phyloP scores from a whole-genome alignment of 139 green algal genomes.

The Chlamydomonas sp. region DNA sequence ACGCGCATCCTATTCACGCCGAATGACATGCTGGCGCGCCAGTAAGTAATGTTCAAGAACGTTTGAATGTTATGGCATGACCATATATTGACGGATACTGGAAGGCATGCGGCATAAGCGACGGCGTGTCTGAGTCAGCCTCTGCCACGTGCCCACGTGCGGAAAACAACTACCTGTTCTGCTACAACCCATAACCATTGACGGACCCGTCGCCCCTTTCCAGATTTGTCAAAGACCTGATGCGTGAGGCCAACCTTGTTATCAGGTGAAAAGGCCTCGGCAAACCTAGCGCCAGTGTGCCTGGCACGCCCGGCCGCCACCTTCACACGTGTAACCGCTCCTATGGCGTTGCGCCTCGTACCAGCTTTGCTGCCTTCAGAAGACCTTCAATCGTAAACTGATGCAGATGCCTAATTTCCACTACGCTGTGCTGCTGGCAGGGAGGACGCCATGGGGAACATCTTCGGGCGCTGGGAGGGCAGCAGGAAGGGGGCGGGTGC shows the following conservation, averaged over 20 bases:
- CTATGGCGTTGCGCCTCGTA: neutral
- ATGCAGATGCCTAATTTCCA: too few relatives aligned
- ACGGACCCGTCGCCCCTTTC: neutral
- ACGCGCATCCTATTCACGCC: slow-evolving; percentile 93
- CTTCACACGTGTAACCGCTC: neutral
- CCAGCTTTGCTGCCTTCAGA: neutral
- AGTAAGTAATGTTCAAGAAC: slow-evolving; percentile 31
- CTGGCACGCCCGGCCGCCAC: neutral
- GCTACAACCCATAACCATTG: too few relatives aligned
- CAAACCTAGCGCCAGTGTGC: neutral
- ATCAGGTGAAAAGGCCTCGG: slow-evolving; percentile 45
- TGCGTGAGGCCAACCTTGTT: slow-evolving; percentile 68
- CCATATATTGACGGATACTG: too few relatives aligned
- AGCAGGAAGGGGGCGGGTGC: slow-evolving; percentile 48
- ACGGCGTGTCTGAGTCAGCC: too few relatives aligned
- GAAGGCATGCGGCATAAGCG: too few relatives aligned
- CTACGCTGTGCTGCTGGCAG: slow-evolving; percentile 28
- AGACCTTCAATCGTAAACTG: neutral
- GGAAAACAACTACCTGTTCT: too few relatives aligned
- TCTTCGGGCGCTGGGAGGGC: slow-evolving; percentile 86
- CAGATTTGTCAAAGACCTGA: slow-evolving; percentile 89
- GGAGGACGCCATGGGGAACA: slow-evolving; percentile 94
- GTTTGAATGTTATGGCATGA: too few relatives aligned
- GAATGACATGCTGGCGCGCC: slow-evolving; percentile 79
- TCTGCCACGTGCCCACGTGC: too few relatives aligned